Percentiles rank a stretch among this genome's conserved stretches.
Conservation (phyloP, 108 stramenopile species). For the Hondaea fermentalgiana region DNA sequence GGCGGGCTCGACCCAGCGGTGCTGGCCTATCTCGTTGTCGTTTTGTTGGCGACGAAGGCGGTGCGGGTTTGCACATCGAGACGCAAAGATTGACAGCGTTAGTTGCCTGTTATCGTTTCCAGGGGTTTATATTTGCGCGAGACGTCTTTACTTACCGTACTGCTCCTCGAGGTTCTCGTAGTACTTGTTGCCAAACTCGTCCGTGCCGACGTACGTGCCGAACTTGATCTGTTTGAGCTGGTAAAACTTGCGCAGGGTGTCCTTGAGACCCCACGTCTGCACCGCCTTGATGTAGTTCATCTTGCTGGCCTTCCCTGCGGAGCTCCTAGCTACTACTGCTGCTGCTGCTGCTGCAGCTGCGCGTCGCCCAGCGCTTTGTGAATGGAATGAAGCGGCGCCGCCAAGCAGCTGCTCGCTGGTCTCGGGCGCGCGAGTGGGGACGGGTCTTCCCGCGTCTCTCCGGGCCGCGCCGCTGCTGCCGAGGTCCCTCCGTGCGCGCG, state of each 20-base stretch:
- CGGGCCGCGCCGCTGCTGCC: too few species aligned
- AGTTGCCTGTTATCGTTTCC: too few species aligned
- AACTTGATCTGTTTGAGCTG: background rate
- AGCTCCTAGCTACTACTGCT: too few species aligned
- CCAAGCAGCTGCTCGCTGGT: too few species aligned
- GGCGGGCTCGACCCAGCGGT: constrained; percentile 11
- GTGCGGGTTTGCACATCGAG: background rate
- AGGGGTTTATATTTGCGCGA: too few species aligned
- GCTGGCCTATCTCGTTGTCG: background rate
- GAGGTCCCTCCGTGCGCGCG: too few species aligned
- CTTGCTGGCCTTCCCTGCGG: background rate
- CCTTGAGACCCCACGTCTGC: background rate
- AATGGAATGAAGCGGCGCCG: too few species aligned
- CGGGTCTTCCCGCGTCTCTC: too few species aligned
- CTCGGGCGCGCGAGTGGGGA: too few species aligned
- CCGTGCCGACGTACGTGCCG: background rate
- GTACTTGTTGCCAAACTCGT: constrained; percentile 18
- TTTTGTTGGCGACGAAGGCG: background rate
- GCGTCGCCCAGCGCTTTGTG: too few species aligned
- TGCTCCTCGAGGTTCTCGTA: background rate
- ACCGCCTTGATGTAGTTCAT: background rate
- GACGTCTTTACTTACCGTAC: background rate
- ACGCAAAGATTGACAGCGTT: background rate
- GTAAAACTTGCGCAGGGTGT: background rate
- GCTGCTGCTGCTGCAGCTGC: too few species aligned